Conservation (phyloP, 192 early-diverging fungal genomes). For the Linnemannia hyalina region DNA sequence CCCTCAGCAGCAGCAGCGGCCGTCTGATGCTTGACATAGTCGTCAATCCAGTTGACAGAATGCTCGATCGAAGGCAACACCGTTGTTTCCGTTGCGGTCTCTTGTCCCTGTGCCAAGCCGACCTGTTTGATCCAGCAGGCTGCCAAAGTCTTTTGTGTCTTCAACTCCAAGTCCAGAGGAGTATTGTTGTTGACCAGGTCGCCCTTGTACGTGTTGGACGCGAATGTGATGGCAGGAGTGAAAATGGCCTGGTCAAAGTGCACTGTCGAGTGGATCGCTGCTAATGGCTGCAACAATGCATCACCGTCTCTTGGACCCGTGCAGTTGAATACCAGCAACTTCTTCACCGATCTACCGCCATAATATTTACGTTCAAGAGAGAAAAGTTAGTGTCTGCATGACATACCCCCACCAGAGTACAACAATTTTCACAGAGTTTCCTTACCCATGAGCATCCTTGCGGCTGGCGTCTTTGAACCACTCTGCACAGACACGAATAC, state of each 20-base stretch:
- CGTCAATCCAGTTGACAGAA: constrained; percentile 70
- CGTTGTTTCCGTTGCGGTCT: constrained; percentile 11
- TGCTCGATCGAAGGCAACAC: constrained; percentile 73
- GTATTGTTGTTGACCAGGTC: constrained; percentile 85
- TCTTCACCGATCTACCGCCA: constrained; percentile 42
- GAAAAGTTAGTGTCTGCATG: neutral
- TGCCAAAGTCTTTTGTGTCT: constrained; percentile 72
- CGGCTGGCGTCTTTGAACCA: constrained; percentile 63
- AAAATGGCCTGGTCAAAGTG: constrained; percentile 81
- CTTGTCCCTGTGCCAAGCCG: constrained; percentile 7
- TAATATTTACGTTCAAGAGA: constrained; percentile 57
- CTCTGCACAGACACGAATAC: constrained; percentile 71
- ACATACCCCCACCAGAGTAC: neutral
- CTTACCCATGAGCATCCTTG: constrained; percentile 20
- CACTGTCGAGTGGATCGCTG: constrained; percentile 54
- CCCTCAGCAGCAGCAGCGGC: constrained; percentile 6
- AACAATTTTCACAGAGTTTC: too few species aligned
- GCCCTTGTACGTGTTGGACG: constrained; percentile 48
- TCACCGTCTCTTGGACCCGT: constrained; percentile 79
- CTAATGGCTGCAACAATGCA: constrained; percentile 77
- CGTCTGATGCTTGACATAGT: constrained; percentile 31
- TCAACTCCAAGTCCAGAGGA: constrained; percentile 66
- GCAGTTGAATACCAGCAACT: constrained; percentile 90
- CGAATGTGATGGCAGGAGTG: constrained; percentile 78
- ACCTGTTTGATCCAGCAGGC: constrained; percentile 63